A percentile compares a stretch with the other conserved stretches of the same genome.
phyloP scores from a whole-genome alignment of 106 monocot genomes.

The Allium sativum region DNA sequence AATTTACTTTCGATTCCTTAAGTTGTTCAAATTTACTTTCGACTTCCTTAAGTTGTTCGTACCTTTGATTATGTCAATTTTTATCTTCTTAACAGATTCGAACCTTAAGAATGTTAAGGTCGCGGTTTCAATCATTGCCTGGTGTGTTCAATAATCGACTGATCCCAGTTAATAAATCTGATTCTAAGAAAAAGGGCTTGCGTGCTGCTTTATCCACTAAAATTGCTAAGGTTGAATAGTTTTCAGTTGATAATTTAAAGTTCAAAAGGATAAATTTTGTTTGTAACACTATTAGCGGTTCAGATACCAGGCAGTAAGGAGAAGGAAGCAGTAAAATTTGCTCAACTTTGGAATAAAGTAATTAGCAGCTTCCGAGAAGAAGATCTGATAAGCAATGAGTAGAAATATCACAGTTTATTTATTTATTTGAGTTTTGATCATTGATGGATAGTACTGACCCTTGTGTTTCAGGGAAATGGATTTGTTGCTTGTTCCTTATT shows the following conservation, averaged over 20 bases:
- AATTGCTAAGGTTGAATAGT: slow-evolving; percentile 44
- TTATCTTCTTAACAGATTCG: slow-evolving; percentile 44
- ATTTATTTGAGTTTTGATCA: background rate
- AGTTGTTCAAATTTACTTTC: too few relatives aligned
- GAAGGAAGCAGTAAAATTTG: slow-evolving; percentile 58
- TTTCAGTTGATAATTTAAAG: background rate
- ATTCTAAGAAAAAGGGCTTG: slow-evolving; percentile 42
- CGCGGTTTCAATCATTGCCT: slow-evolving; percentile 81
- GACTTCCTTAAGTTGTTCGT: too few relatives aligned
- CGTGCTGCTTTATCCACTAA: slow-evolving; percentile 53
- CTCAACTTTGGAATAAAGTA: slow-evolving; percentile 93
- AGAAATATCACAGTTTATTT: background rate
- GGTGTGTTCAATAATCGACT: slow-evolving; percentile 61
- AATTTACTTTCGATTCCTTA: too few relatives aligned
- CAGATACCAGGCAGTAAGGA: slow-evolving; percentile 47
- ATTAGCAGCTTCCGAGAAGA: slow-evolving; percentile 80
- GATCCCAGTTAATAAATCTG: slow-evolving; percentile 48
- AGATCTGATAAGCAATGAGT: slow-evolving; percentile 81
- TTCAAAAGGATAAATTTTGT: background rate
- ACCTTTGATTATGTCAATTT: too few relatives aligned
- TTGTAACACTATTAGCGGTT: slow-evolving; percentile 2
- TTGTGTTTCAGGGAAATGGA: slow-evolving; percentile 62
- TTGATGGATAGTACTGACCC: background rate
- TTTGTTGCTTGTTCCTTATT: slow-evolving; percentile 87
- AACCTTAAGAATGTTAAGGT: slow-evolving; percentile 77